Evolutionary conservation across 2,329 filamentous ascomycete genomes (phyloP).

Genomic region (Lachnellula occidentalis): DNA sequence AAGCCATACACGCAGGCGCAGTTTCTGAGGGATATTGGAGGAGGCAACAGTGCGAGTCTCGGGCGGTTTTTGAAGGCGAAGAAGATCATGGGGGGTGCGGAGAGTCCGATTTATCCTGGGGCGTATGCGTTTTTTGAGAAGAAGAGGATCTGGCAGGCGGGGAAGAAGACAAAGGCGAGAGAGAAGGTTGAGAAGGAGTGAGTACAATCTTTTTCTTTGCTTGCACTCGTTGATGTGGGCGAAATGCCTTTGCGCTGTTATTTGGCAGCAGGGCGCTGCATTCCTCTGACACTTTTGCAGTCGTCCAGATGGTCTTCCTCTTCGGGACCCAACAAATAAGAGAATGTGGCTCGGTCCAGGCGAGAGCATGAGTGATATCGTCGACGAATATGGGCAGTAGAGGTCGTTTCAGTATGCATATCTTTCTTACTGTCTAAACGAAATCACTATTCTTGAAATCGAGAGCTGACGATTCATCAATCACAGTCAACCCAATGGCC

Average conservation of each 20-base stretch:
- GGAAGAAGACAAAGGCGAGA: constrained; percentile 10
- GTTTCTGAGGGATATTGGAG: constrained; percentile 7
- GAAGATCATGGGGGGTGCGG: constrained; percentile 15
- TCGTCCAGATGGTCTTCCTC: constrained; percentile 4
- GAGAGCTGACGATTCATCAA: not conserved
- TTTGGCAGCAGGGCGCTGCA: no score
- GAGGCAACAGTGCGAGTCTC: not conserved
- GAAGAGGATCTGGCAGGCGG: constrained; percentile 13
- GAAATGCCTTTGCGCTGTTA: not conserved
- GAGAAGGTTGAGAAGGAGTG: constrained; percentile 8
- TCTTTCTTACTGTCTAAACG: not conserved
- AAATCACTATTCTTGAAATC: not conserved
- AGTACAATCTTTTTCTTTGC: not conserved
- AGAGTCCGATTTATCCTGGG: constrained; percentile 11
- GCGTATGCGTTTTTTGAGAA: constrained; percentile 18
- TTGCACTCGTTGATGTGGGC: not conserved
- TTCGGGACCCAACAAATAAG: constrained; percentile 2
- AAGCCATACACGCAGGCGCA: constrained; percentile 13
- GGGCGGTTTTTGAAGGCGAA: constrained; percentile 11
- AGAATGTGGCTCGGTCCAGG: constrained; percentile 2
- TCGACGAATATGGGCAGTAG: not conserved
- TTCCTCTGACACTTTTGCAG: not conserved
- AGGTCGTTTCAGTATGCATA: not conserved
- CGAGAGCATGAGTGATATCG: constrained; percentile 1
- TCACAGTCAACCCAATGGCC: not conserved